These are phyloP conservation scores for Beauveria bassiana DNA, from an alignment of 2,329 filamentous ascomycete species.

Conservation along the genomic window DNA sequence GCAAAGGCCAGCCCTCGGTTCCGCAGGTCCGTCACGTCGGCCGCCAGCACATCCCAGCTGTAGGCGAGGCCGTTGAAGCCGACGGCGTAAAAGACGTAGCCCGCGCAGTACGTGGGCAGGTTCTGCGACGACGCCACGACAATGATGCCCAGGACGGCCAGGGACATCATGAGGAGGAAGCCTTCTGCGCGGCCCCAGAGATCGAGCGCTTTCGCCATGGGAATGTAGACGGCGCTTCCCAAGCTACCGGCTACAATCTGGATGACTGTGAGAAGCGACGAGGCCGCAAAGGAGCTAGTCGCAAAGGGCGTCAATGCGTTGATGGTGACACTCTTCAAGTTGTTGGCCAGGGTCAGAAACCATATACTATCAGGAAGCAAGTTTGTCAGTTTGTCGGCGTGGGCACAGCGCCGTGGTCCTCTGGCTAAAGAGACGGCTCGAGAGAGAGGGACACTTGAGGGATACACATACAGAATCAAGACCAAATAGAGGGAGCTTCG, in stretches of 20 bases:
- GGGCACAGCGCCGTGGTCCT: too few relatives aligned
- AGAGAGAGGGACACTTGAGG: too few relatives aligned
- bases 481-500: not conserved
- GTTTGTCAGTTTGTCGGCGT: not conserved
- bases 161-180: slow-evolving; percentile 43
- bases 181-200: slow-evolving; percentile 56
- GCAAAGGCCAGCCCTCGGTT: slow-evolving; percentile 32
- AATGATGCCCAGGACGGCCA: slow-evolving; percentile 42
- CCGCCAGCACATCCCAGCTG: slow-evolving; percentile 55
- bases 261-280: not conserved
- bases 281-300: not conserved
- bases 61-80: slow-evolving; percentile 54
- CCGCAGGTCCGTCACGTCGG: slow-evolving; percentile 45
- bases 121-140: slow-evolving; percentile 52
- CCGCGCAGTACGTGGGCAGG: slow-evolving; percentile 28
- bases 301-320: not conserved
- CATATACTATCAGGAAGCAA: not conserved
- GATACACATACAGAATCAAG: not conserved
- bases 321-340: slow-evolving; percentile 1
- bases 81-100: slow-evolving; percentile 22
- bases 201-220: slow-evolving; percentile 54
- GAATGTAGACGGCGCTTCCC: slow-evolving; percentile 25
- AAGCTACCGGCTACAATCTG: not conserved
- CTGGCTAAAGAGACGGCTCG: too few relatives aligned
- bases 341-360: slow-evolving; percentile 3